phyloP scores from a whole-genome alignment of 495 filamentous ascomycete genomes.

The Tuber brumale region DNA sequence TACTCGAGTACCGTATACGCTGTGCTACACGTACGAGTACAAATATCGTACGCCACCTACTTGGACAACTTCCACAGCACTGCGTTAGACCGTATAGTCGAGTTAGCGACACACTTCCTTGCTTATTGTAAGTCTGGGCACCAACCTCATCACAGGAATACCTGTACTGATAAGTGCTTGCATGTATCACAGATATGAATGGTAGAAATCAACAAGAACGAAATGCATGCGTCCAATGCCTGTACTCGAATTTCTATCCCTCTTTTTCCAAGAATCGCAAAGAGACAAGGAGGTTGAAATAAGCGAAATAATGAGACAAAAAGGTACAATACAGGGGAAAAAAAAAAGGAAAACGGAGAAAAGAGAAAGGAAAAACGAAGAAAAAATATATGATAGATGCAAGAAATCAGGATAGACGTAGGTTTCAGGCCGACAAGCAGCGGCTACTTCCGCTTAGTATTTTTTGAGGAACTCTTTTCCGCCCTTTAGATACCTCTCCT shows the following conservation, averaged over 20 bases:
- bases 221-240: neutral
- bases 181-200: neutral
- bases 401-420: neutral
- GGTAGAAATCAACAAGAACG: neutral
- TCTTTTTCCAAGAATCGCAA: neutral
- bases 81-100: neutral
- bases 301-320: neutral
- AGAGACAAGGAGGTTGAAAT: neutral
- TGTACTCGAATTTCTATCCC: neutral
- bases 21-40: neutral
- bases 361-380: neutral
- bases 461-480: constrained; percentile 1
- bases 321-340: neutral
- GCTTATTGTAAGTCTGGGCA: neutral
- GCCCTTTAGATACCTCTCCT: neutral
- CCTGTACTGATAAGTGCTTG: neutral
- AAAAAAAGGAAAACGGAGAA: neutral
- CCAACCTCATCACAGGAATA: neutral
- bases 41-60: neutral
- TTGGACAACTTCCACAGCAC: neutral
- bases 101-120: neutral
- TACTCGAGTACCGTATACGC: too few relatives aligned
- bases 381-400: neutral
- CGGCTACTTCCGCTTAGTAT: neutral
- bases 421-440: neutral